Conservation (phyloP, 768 basidiomycete genomes). For the Pseudohyphozyma bogoriensis region DNA sequence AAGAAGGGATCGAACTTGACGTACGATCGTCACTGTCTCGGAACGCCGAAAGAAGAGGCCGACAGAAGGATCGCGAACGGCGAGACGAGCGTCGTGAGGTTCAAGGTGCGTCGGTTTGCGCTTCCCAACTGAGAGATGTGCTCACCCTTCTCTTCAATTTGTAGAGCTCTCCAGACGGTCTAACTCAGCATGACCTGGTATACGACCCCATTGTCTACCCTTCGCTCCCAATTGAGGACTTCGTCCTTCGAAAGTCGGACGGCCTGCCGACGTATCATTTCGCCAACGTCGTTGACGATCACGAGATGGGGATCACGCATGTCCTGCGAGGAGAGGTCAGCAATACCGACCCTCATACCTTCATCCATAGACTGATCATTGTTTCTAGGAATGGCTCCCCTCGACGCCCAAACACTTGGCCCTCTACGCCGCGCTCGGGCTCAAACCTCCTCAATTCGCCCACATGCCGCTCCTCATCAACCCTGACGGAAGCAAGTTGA, state of each 20-base stretch:
- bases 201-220: slow-evolving; percentile 26
- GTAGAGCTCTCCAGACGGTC: slow-evolving; percentile 6
- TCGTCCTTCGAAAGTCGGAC: slow-evolving; percentile 84
- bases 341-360: not conserved
- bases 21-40: slow-evolving; percentile 81
- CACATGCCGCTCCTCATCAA: slow-evolving; percentile 88
- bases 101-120: slow-evolving; percentile 54
- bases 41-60: slow-evolving; percentile 77
- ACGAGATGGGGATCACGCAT: slow-evolving; percentile 91
- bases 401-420: slow-evolving; percentile 85
- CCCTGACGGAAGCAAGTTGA: slow-evolving; percentile 84
- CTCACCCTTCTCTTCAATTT: no score
- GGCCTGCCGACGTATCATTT: slow-evolving; percentile 92
- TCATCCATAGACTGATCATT: not conserved
- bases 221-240: slow-evolving; percentile 46
- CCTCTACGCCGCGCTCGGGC: slow-evolving; percentile 65
- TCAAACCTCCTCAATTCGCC: slow-evolving; percentile 68
- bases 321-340: slow-evolving; percentile 82
- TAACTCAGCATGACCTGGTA: slow-evolving; percentile 12
- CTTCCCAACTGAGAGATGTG: not conserved
- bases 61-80: slow-evolving; percentile 61
- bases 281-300: slow-evolving; percentile 90
- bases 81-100: slow-evolving; percentile 68
- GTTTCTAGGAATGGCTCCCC: slow-evolving; percentile 86
- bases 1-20: slow-evolving; percentile 62